Percentiles rank a stretch among this genome's conserved stretches.
Conservation (phyloP, 73 alveolate species). For the Paramecium biaurelia region DNA sequence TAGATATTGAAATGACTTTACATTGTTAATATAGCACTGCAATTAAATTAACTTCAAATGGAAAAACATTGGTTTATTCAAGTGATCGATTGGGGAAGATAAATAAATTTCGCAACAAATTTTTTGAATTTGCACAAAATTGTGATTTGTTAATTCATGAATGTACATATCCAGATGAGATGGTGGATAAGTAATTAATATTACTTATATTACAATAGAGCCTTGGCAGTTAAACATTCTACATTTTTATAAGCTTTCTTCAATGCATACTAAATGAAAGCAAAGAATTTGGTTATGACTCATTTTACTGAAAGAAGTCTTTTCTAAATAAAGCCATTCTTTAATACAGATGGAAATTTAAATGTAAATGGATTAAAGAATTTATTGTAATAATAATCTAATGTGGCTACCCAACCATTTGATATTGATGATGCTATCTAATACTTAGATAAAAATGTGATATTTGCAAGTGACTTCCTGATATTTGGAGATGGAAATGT, state of each 20-base stretch:
- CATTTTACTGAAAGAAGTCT: not conserved
- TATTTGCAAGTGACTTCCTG: slow-evolving; percentile 14
- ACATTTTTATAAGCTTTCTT: slow-evolving; percentile 12
- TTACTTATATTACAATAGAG: not conserved
- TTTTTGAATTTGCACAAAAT: not conserved
- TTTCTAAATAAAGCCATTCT: not conserved
- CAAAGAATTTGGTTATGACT: not conserved
- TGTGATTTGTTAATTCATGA: slow-evolving; percentile 39
- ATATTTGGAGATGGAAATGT: not conserved
- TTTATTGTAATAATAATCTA: not conserved
- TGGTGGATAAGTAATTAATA: not conserved
- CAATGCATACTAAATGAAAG: not conserved
- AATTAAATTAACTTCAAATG: not conserved
- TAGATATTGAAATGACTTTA: not conserved
- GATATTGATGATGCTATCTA: not conserved
- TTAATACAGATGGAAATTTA: not conserved
- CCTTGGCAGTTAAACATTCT: not conserved
- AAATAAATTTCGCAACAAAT: not conserved
- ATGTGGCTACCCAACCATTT: not conserved
- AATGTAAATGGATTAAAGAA: not conserved
- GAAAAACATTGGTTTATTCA: not conserved
- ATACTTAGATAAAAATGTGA: not conserved
- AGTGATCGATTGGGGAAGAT: not conserved
- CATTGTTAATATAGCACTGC: slow-evolving; percentile 7
- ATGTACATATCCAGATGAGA: slow-evolving; percentile 42